phyloP scores from a whole-genome alignment of 495 filamentous ascomycete species.

The Podospora fimiseda region DNA sequence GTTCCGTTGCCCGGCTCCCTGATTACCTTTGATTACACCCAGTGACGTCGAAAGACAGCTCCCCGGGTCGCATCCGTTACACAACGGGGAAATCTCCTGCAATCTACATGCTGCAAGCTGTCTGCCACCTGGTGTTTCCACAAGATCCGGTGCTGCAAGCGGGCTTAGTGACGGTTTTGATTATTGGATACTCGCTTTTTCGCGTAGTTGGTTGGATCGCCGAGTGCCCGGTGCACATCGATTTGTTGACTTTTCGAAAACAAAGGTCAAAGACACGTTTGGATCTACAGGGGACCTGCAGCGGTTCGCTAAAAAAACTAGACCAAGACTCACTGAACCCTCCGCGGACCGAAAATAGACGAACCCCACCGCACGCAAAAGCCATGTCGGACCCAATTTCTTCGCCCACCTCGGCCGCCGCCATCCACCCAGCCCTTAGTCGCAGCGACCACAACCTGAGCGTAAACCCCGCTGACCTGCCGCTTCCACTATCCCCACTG shows the following conservation, averaged over 20 bases:
- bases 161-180: background rate
- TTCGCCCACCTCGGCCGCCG: constrained; percentile 33
- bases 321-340: background rate
- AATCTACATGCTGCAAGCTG: constrained; percentile 1
- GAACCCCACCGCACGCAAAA: constrained; percentile 14
- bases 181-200: background rate
- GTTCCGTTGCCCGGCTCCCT: background rate
- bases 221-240: constrained; percentile 1
- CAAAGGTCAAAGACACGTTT: background rate
- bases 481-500: constrained; percentile 9
- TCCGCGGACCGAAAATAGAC: constrained; percentile 17
- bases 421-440: constrained; percentile 35
- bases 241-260: background rate
- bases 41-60: constrained; percentile 22
- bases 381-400: constrained; percentile 31
- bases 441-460: constrained; percentile 8
- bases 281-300: constrained; percentile 2
- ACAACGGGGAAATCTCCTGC: too few species aligned
- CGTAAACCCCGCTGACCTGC: constrained; percentile 14
- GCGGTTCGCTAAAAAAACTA: constrained; percentile 2
- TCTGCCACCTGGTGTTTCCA: constrained; percentile 3
- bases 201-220: background rate
- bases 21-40: background rate
- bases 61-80: constrained; percentile 16
- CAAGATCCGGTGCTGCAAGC: constrained; percentile 8